Evolutionary conservation across 352 stramenopile genomes (phyloP), one percentile per base, ranked within the genome.

Genomic region (Phytophthora megakarya): DNA sequence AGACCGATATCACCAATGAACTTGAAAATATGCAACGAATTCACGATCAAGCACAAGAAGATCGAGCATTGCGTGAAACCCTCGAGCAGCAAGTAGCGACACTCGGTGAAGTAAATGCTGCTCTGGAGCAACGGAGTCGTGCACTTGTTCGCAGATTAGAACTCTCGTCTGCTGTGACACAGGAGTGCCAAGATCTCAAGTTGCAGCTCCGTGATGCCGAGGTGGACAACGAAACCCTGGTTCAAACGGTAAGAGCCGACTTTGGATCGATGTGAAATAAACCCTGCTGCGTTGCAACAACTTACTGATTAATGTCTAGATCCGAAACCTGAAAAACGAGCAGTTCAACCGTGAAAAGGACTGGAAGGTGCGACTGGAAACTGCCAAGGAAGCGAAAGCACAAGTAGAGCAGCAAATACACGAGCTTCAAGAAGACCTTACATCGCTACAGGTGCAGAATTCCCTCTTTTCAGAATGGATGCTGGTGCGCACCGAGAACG

Each of bases 401-500:
- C 61, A 72, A 12, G 35, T 86, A 1, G 69, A 83, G 19, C 65
- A 75, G 19, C 72, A 81, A 26, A 61, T 90, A 1, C 37, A 48
- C 1, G 84, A 92, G 32, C 60, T 92, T 15, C 67, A 92, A 39
- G 63, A 66, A n/a, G 86, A 95, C 26, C 55, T 91, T 11, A 61
- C 62, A 5, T 78, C 83, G 0, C 51, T 92, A 18, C 78, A 84
- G 9, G 66, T 78, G 10, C 80, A 91, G 48, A 92, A 90, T 49
- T 78, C 76, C 8, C 56, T 90, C 26, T 83, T 89, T 32, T 92
- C 83, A 18, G 82, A 93, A 58, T 93, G 81, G 78, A 89, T 92
- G 86, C 73, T 92, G 5, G 80, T 93, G 46, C 76, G 78, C 8
- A 89, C 80, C 52, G 80, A 85, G 26, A 89, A 91, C 28, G 47